Conservation (phyloP, 164 flowering plant genomes). For the Umbellularia californica region DNA sequence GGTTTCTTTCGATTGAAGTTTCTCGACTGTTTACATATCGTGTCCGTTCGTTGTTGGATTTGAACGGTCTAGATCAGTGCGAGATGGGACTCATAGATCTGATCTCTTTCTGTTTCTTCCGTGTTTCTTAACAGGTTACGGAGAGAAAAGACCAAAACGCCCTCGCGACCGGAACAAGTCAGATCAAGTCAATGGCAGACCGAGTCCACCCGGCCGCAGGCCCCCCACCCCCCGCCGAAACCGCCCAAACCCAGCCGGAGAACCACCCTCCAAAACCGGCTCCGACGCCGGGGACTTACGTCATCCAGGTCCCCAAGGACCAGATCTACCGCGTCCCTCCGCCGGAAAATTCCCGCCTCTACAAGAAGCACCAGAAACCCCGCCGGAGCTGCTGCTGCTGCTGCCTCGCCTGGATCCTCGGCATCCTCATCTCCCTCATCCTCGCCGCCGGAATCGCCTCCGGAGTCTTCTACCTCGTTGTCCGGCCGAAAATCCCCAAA, state of each 20-base stretch:
- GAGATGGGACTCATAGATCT: neutral
- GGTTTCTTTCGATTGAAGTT: neutral
- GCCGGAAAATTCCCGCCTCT: slow-evolving; percentile 51
- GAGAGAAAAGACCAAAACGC: neutral
- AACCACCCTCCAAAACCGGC: slow-evolving; percentile 14
- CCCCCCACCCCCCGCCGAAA: neutral
- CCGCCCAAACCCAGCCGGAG: neutral
- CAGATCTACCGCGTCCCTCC: slow-evolving; percentile 78
- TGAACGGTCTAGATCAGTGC: neutral
- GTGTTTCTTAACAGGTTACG: neutral
- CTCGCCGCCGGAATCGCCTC: slow-evolving; percentile 42
- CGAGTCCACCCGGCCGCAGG: slow-evolving; percentile 14
- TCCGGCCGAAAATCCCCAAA: slow-evolving; percentile 48
- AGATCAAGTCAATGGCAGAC: slow-evolving; percentile 14
- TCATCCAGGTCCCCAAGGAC: slow-evolving; percentile 84
- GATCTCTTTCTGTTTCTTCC: neutral
- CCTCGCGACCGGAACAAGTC: neutral
- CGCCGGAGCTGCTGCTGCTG: slow-evolving; percentile 33
- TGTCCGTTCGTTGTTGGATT: neutral
- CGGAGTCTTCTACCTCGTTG: slow-evolving; percentile 60
- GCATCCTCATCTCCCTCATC: slow-evolving; percentile 21
- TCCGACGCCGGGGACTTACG: slow-evolving; percentile 60
- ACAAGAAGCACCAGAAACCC: slow-evolving; percentile 19
- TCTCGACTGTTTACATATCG: neutral
- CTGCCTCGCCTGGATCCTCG: slow-evolving; percentile 43